Evolutionary conservation across 2,329 filamentous ascomycete species (phyloP).

Genomic region (Colletotrichum sp.): DNA sequence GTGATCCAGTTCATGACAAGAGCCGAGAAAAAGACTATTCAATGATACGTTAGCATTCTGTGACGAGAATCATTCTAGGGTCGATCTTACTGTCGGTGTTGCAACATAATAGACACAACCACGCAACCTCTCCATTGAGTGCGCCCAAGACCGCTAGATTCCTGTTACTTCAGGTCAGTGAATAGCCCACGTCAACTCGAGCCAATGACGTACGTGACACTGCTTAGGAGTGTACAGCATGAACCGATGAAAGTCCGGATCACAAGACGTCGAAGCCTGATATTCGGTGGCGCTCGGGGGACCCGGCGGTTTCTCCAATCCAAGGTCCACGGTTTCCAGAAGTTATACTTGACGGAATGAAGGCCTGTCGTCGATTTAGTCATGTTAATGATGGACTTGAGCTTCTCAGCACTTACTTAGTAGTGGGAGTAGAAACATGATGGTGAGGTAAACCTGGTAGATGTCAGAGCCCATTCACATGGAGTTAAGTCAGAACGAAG

Average conservation of each 20-base stretch:
- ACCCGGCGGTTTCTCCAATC: constrained; percentile 8
- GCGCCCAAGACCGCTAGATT: neutral
- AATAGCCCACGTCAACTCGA: fast-evolving
- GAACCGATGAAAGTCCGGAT: constrained; percentile 13
- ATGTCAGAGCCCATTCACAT: neutral
- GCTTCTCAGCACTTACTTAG: neutral
- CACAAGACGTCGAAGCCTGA: constrained; percentile 2
- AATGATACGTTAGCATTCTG: fast-evolving
- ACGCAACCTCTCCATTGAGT: constrained; percentile 7
- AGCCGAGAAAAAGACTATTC: constrained; percentile 3
- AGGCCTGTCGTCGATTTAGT: neutral
- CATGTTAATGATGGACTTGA: fast-evolving
- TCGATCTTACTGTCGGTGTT: neutral
- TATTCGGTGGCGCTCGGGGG: neutral
- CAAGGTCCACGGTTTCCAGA: constrained; percentile 17
- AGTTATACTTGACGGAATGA: constrained; percentile 13
- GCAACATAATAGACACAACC: constrained; percentile 11
- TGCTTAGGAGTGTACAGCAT: constrained; percentile 2
- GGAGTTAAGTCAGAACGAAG: fast-evolving
- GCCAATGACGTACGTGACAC: neutral
- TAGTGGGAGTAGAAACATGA: constrained; percentile 6
- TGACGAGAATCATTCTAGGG: fast-evolving
- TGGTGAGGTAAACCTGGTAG: constrained; percentile 4
- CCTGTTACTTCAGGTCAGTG: neutral
- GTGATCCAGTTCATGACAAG: constrained; percentile 17